Evolutionary conservation across 2,329 filamentous ascomycete species (phyloP).

Genomic region (Aspergillus quadrilineatus): DNA sequence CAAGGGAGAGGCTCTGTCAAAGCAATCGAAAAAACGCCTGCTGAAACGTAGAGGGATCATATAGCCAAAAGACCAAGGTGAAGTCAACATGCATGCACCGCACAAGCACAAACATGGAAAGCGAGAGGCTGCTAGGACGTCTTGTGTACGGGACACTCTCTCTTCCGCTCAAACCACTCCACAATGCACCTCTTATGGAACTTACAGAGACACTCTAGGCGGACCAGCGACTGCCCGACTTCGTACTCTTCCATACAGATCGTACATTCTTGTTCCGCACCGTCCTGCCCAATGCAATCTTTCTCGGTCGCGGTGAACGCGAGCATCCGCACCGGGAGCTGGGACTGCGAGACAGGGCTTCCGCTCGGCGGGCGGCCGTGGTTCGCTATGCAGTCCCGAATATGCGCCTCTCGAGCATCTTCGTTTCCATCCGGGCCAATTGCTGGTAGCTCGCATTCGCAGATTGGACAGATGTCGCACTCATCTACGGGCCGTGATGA

Average conservation of each 20-base stretch:
- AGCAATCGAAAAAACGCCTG: slow-evolving; percentile 6
- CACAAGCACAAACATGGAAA: neutral
- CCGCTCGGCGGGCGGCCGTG: slow-evolving; percentile 26
- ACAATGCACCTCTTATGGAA: slow-evolving; percentile 63
- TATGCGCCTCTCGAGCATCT: slow-evolving; percentile 45
- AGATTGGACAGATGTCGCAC: slow-evolving; percentile 49
- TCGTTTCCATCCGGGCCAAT: slow-evolving; percentile 39
- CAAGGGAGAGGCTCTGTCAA: neutral
- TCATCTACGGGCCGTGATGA: slow-evolving; percentile 36
- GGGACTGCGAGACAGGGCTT: slow-evolving; percentile 24
- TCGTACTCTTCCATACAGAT: slow-evolving; percentile 67
- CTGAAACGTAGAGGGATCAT: slow-evolving; percentile 10
- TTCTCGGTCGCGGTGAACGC: slow-evolving; percentile 62
- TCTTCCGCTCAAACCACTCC: slow-evolving; percentile 59
- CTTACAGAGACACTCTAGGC: slow-evolving; percentile 64
- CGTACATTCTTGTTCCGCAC: slow-evolving; percentile 57
- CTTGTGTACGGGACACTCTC: slow-evolving; percentile 63
- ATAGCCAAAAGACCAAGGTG: slow-evolving; percentile 4
- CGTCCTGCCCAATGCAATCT: slow-evolving; percentile 57
- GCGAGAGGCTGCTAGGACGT: slow-evolving; percentile 20
- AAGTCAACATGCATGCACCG: neutral
- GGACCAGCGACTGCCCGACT: slow-evolving; percentile 57
- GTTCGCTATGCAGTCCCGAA: slow-evolving; percentile 46
- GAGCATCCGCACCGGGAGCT: slow-evolving; percentile 38
- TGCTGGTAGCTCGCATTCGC: slow-evolving; percentile 41